Evolutionary conservation across 306 rosid species (phyloP).

Genomic region (Medicago arabica): DNA sequence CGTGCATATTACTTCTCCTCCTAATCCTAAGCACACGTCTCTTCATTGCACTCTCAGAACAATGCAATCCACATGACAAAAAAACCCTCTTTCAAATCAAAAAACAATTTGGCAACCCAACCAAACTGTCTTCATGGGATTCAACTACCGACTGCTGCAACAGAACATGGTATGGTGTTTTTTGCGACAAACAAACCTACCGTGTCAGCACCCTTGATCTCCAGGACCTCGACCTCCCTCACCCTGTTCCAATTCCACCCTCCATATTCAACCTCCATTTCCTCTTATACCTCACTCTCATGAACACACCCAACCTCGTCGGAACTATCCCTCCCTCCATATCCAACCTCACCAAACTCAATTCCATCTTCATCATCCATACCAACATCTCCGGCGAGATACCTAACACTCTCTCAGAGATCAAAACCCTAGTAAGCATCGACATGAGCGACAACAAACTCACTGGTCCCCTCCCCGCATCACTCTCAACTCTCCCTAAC

Average conservation of each 20-base stretch:
- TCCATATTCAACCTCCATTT: conserved; percentile 26
- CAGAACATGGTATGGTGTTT: conserved; percentile 15
- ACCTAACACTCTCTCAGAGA: conserved; percentile 31
- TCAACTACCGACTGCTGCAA: conserved; percentile 39
- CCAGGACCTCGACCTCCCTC: conserved; percentile 5
- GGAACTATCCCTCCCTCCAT: conserved; percentile 12
- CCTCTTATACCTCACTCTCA: neutral
- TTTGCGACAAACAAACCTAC: conserved; percentile 42
- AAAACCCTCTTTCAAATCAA: conserved; percentile 36
- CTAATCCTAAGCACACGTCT: neutral
- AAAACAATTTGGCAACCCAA: conserved; percentile 38
- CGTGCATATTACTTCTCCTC: neutral
- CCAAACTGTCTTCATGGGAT: conserved; percentile 36
- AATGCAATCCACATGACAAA: conserved; percentile 42
- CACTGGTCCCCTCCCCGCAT: conserved; percentile 29
- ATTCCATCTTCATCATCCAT: conserved; percentile 1
- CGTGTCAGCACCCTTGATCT: conserved; percentile 30
- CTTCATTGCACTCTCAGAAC: neutral
- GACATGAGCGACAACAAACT: conserved; percentile 41
- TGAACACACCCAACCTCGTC: conserved; percentile 12
- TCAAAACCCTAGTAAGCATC: conserved; percentile 35
- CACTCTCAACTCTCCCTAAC: conserved; percentile 39
- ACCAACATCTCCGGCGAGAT: conserved; percentile 34
- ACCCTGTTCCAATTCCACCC: conserved; percentile 2
- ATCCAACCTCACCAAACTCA: conserved; percentile 28